Evolutionary conservation across 768 basidiomycete genomes (phyloP).

Genomic region (Hygrocybe coccinea): DNA sequence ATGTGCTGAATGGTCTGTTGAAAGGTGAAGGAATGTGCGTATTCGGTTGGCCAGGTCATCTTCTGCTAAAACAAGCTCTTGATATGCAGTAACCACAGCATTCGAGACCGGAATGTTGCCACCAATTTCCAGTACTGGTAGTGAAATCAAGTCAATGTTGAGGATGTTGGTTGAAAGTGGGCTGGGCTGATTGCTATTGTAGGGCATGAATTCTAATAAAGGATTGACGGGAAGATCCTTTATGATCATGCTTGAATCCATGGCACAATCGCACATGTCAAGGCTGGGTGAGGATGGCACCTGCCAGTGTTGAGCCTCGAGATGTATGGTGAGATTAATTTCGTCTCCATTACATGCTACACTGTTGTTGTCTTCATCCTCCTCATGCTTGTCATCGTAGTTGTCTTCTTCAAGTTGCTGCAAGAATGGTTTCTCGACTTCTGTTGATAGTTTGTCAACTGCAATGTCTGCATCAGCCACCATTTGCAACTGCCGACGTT

Average conservation of each 20-base stretch:
- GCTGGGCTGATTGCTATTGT: too few relatives aligned
- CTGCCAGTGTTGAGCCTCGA: too few relatives aligned
- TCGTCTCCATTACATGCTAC: neutral
- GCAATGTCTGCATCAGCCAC: neutral
- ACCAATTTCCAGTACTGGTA: neutral
- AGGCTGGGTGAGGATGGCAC: too few relatives aligned
- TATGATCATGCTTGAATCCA: too few relatives aligned
- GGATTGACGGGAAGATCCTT: too few relatives aligned
- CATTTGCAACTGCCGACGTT: too few relatives aligned
- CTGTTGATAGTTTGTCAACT: neutral
- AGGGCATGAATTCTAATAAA: too few relatives aligned
- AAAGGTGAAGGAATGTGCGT: neutral
- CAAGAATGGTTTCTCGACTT: neutral
- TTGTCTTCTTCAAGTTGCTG: neutral
- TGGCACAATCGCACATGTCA: too few relatives aligned
- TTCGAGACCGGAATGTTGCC: neutral
- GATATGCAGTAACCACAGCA: neutral
- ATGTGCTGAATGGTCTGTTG: neutral
- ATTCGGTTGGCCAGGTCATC: neutral
- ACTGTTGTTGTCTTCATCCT: neutral
- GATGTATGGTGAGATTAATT: too few relatives aligned
- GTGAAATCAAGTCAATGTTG: neutral
- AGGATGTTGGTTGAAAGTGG: neutral
- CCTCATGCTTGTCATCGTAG: neutral
- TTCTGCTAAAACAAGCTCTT: neutral